A percentile compares a stretch with the other conserved stretches of the same genome.
Conservation (phyloP, 768 basidiomycete genomes). For the Lentinula detonsa region DNA sequence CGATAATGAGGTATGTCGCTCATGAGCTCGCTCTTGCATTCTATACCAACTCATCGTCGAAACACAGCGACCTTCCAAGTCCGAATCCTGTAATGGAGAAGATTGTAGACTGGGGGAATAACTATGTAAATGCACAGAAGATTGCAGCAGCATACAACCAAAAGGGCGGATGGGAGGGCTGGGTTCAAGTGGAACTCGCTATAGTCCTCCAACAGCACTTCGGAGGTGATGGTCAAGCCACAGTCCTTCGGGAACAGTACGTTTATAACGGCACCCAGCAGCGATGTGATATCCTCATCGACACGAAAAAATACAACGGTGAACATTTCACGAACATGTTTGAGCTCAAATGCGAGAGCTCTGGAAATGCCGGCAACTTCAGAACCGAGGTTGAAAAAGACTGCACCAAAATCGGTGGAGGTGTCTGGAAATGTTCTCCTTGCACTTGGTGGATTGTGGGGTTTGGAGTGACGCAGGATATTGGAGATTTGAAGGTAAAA, state of each 20-base stretch:
- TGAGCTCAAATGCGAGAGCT: constrained; percentile 5
- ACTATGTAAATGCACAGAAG: no score
- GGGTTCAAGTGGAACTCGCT: no score
- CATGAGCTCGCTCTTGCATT: no score
- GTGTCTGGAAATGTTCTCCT: neutral
- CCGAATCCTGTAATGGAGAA: no score
- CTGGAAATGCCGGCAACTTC: neutral
- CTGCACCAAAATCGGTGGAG: neutral
- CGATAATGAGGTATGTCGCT: no score
- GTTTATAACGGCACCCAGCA: neutral
- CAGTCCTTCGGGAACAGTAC: neutral
- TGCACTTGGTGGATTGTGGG: neutral
- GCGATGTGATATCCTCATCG: neutral
- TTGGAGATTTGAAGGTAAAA: neutral
- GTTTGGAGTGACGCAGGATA: neutral
- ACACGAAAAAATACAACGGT: neutral
- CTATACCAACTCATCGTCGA: no score
- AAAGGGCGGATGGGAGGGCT: no score
- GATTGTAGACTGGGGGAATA: no score
- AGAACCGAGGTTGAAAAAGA: neutral
- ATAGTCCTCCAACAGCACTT: no score
- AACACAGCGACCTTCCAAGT: no score
- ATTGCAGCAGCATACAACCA: no score
- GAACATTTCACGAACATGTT: neutral
- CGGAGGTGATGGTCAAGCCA: no score